A percentile compares a stretch with the other conserved stretches of the same genome.
These are phyloP conservation scores for Tricholoma saponaceum DNA, from an alignment of 768 basidiomycete genomes.

Conservation along the genomic window DNA sequence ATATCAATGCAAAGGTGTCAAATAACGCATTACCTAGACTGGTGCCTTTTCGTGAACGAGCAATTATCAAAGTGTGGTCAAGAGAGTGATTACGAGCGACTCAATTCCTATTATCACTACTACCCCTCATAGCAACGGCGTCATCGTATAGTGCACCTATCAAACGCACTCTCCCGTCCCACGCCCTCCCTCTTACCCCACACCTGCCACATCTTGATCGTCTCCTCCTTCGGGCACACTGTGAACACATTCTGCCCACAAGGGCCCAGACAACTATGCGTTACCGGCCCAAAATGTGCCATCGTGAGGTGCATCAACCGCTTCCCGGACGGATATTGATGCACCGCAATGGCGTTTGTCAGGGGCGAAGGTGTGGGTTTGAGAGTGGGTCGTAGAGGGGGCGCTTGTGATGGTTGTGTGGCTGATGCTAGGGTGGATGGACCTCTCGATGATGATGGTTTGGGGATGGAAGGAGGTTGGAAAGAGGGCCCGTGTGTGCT, in stretches of 20 bases:
- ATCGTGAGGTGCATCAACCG: slow-evolving; percentile 47
- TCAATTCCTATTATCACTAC: no score
- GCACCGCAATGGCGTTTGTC: slow-evolving; percentile 65
- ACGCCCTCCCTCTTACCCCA: slow-evolving; percentile 40
- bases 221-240: slow-evolving; percentile 58
- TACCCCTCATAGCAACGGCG: neutral
- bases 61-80: no score
- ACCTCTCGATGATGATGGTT: slow-evolving; percentile 1
- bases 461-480: slow-evolving; percentile 45
- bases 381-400: slow-evolving; percentile 17
- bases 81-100: no score
- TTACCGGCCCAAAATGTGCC: slow-evolving; percentile 52
- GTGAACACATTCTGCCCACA: slow-evolving; percentile 63
- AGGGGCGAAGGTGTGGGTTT: slow-evolving; percentile 52
- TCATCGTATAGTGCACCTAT: slow-evolving; percentile 43
- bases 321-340: slow-evolving; percentile 64
- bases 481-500: slow-evolving; percentile 75
- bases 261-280: slow-evolving; percentile 60
- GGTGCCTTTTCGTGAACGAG: no score
- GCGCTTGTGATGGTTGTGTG: slow-evolving; percentile 27
- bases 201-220: slow-evolving; percentile 72
- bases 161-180: slow-evolving; percentile 39
- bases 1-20: no score
- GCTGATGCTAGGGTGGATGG: neutral
- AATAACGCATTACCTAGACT: no score